Evolutionary conservation across 1,284 basidiomycete species (phyloP), one percentile per base, ranked within the genome.

Genomic region (Termitomyces sp.): DNA sequence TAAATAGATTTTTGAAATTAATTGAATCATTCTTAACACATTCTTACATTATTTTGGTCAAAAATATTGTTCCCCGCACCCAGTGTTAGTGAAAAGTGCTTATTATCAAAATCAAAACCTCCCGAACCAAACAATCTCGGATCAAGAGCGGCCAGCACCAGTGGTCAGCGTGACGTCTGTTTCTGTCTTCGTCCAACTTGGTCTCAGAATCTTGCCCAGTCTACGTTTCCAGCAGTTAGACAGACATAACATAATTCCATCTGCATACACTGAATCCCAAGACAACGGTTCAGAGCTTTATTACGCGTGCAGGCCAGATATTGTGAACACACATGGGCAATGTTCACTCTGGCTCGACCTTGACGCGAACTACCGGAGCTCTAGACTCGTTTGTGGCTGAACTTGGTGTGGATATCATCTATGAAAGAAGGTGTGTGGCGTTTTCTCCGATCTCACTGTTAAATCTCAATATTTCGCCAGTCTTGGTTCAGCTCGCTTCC

Each of bases 351-450:
- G 79, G 79, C 24, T 80, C 81, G 26, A 77, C 80, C 8, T 70
- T 88, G 58, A 84, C 84, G 55, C 80, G 87, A 58, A 84, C 84
- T 0, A 82, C 78, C 8, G 90, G 88, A 44, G 90, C 92, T 6
- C 75, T 94, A 56, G 93, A 95, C 70, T 92, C 90, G 4, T 95
- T 92, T 67, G 86, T 98, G 26, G 80, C 86, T 5, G 94, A 97
- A 67, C 79, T 97, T 8, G 88, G 90, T 10, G 81, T 80, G 13
- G 93, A 96, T 67, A 80, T 96, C 17, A 79, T 89, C 4, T 96
- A 95, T 65, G 94, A 97, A 67, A 90, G 91, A 76, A 93, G 90
- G 94, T 94, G 57, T 49, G 77, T 64, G 38, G 26, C 9, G 30
- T 1, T 33, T 33, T 6, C 10, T 15, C 15, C 34, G 8, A 26